A percentile compares a stretch with the other conserved stretches of the same genome.
Conservation (phyloP, 2,329 filamentous ascomycete genomes). For the Penicillium aurantiogriseum region DNA sequence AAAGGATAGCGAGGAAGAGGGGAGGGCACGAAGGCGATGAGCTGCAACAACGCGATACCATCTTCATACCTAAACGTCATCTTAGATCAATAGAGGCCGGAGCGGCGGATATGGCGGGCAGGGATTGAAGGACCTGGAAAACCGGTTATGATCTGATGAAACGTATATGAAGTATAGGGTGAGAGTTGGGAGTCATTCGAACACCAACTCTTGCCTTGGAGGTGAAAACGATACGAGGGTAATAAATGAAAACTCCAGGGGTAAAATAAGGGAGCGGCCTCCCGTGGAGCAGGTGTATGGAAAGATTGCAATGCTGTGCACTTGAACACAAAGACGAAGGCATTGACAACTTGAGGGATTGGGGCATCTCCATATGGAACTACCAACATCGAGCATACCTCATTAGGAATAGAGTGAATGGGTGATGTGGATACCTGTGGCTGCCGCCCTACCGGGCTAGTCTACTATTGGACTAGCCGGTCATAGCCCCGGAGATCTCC, state of each 20-base stretch:
- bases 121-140: neutral
- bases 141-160: neutral
- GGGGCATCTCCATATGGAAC: neutral
- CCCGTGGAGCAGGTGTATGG: neutral
- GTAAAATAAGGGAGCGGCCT: neutral
- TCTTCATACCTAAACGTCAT: neutral
- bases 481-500: neutral
- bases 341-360: neutral
- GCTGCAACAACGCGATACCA: neutral
- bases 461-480: neutral
- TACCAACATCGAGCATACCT: neutral
- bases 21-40: neutral
- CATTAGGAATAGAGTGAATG: neutral
- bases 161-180: neutral
- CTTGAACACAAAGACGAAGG: neutral
- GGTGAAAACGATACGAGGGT: neutral
- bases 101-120: neutral
- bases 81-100: neutral
- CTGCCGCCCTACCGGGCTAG: neutral
- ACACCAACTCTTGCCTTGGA: neutral
- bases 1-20: neutral
- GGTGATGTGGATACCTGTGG: neutral
- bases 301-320: neutral
- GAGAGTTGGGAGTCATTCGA: neutral
- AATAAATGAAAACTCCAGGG: neutral